These are phyloP conservation scores for Aspergillus sergii DNA, from an alignment of 2,329 filamentous ascomycete genomes.

Conservation along the genomic window DNA sequence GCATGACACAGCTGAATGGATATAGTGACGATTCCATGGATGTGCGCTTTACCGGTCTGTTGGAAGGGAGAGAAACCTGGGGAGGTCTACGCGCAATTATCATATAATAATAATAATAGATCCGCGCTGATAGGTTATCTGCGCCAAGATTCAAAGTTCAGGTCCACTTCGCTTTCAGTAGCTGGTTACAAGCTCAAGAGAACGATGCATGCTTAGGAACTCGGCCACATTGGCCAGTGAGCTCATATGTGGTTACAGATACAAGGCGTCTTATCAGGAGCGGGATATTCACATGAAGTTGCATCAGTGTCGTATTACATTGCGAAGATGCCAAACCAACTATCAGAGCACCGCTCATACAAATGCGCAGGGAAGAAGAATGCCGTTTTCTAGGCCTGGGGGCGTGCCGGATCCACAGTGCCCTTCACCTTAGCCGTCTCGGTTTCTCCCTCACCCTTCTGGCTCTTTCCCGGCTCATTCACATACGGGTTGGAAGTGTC, in stretches of 20 bases:
- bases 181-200: constrained; percentile 15
- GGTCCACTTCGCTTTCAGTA: constrained; percentile 8
- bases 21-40: constrained; percentile 18
- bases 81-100: constrained; percentile 1
- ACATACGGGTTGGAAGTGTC: constrained; percentile 55
- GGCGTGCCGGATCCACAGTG: constrained; percentile 45
- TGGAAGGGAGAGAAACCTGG: neutral
- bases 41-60: constrained; percentile 6
- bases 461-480: constrained; percentile 52
- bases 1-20: constrained; percentile 17
- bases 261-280: neutral
- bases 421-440: constrained; percentile 60
- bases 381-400: constrained; percentile 13
- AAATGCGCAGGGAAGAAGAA: neutral
- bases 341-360: constrained; percentile 6
- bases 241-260: neutral
- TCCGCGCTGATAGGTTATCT: constrained; percentile 1
- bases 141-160: constrained; percentile 9
- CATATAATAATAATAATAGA: constrained; percentile 19
- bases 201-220: neutral
- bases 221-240: neutral
- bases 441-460: constrained; percentile 59
- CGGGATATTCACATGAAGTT: neutral
- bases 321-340: neutral
- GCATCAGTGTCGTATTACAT: neutral